Conservation (phyloP, 257 asterid species). For the Nemophila menziesii region DNA sequence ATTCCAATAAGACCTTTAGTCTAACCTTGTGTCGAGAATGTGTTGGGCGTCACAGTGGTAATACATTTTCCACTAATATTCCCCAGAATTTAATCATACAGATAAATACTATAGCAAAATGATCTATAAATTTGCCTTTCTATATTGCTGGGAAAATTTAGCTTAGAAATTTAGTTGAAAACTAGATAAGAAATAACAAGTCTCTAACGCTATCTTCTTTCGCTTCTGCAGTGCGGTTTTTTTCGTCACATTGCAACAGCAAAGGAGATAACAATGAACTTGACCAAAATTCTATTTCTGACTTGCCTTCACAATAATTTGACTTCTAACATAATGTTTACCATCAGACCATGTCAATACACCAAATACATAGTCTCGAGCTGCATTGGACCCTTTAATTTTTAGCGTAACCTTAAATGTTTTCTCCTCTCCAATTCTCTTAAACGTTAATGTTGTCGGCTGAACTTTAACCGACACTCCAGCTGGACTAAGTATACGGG, state of each 20-base stretch:
- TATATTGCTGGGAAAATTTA: neutral
- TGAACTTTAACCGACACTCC: conserved; percentile 32
- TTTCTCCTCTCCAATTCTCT: conserved; percentile 45
- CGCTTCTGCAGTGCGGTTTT: neutral
- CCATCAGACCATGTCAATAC: conserved; percentile 76
- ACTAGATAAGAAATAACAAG: too few relatives aligned
- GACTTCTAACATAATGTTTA: conserved; percentile 69
- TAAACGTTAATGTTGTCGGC: conserved; percentile 36
- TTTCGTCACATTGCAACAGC: neutral
- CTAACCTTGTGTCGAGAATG: too few relatives aligned
- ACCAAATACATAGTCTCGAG: conserved; percentile 51
- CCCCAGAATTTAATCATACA: too few relatives aligned
- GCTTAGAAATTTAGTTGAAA: too few relatives aligned
- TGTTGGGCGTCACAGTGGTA: too few relatives aligned
- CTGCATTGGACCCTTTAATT: conserved; percentile 17
- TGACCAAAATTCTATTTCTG: neutral
- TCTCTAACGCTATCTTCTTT: neutral
- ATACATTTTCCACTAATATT: too few relatives aligned
- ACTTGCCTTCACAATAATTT: conserved; percentile 48
- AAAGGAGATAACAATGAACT: neutral
- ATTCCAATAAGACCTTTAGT: too few relatives aligned
- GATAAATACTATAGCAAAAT: neutral
- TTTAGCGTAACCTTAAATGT: conserved; percentile 31
- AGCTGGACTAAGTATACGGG: conserved; percentile 39
- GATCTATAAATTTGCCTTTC: neutral